Evolutionary conservation across 768 basidiomycete genomes (phyloP).

Genomic region (Podaxis sp.): DNA sequence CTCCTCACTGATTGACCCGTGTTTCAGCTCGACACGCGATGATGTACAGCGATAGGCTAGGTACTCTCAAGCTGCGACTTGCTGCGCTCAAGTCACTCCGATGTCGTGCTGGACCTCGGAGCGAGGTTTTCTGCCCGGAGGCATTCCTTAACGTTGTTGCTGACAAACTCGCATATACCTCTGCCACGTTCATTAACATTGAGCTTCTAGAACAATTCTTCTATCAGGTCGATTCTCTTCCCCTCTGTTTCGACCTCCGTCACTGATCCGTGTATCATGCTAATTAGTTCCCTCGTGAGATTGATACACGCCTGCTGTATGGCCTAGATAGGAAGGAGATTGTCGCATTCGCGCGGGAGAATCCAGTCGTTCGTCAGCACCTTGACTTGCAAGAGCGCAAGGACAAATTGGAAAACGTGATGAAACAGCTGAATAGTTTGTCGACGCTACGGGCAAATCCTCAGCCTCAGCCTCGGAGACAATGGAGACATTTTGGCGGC

Average conservation of each 20-base stretch:
- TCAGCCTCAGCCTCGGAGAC: slow-evolving; percentile 69
- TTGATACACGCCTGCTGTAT: slow-evolving; percentile 90
- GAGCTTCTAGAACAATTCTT: slow-evolving; percentile 98
- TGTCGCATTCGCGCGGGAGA: slow-evolving; percentile 90
- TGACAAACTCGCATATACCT: slow-evolving; percentile 93
- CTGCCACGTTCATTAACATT: slow-evolving; percentile 98
- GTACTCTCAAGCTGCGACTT: slow-evolving; percentile 82
- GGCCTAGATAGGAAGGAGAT: slow-evolving; percentile 90
- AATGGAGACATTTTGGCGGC: slow-evolving; percentile 76
- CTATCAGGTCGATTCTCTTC: slow-evolving; percentile 71
- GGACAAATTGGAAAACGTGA: slow-evolving; percentile 96
- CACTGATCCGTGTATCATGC: background rate
- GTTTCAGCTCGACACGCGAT: slow-evolving; percentile 85
- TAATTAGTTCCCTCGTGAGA: slow-evolving; percentile 90
- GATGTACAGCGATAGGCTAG: slow-evolving; percentile 81
- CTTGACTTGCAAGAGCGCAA: slow-evolving; percentile 95
- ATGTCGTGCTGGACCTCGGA: slow-evolving; percentile 85
- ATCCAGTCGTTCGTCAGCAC: slow-evolving; percentile 83
- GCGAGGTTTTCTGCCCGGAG: slow-evolving; percentile 91
- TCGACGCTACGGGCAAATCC: slow-evolving; percentile 86
- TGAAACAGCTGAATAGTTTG: slow-evolving; percentile 92
- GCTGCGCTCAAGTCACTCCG: slow-evolving; percentile 86
- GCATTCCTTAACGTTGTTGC: slow-evolving; percentile 96
- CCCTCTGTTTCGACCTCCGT: background rate
- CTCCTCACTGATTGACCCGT: slow-evolving; percentile 15